Percentiles rank a stretch among this genome's conserved stretches.
Evolutionary conservation across 495 filamentous ascomycete species (phyloP).

Genomic region (Tuber indicum): DNA sequence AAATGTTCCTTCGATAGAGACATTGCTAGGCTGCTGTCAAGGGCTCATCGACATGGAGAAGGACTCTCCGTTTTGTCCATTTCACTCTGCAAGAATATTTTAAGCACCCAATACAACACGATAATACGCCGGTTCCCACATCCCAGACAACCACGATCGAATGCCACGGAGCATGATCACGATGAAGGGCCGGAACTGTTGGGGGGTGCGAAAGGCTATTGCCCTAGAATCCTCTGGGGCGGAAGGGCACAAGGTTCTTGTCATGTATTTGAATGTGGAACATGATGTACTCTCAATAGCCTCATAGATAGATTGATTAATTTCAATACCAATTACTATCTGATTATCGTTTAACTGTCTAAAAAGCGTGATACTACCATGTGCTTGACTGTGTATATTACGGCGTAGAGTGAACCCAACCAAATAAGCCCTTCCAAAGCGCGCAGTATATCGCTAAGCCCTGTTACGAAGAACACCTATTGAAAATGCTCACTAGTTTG

Average conservation of each 20-base stretch:
- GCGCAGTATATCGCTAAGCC: background rate
- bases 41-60: background rate
- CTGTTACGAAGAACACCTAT: background rate
- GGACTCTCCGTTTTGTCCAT: background rate
- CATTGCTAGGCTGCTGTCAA: background rate
- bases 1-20: background rate
- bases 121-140: background rate
- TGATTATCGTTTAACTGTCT: background rate
- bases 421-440: background rate
- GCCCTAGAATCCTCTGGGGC: background rate
- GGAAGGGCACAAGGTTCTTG: background rate
- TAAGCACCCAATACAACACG: background rate
- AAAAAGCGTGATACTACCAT: background rate
- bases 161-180: background rate
- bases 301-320: background rate
- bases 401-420: background rate
- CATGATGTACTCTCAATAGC: background rate
- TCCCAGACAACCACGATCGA: background rate
- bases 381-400: background rate
- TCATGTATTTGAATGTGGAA: background rate
- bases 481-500: background rate
- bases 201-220: background rate
- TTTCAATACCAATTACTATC: background rate
- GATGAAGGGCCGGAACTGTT: background rate
- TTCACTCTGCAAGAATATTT: conserved; percentile 1